These are phyloP conservation scores for Colletotrichum zoysiae DNA, from an alignment of 2,329 filamentous ascomycete genomes.

Conservation along the genomic window DNA sequence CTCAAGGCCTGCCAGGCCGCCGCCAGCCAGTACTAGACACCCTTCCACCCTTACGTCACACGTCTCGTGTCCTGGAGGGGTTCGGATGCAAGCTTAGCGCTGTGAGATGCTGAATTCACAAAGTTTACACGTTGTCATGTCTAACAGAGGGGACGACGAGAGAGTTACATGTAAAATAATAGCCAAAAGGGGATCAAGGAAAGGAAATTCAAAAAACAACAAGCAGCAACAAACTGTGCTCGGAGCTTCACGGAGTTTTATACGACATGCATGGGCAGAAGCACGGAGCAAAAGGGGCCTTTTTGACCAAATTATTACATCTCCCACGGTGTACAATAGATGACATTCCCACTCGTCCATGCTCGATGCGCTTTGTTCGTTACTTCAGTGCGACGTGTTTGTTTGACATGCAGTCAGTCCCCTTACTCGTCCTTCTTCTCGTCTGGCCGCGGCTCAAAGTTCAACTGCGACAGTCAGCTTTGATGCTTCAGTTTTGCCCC, in stretches of 20 bases:
- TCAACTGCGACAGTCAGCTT: constrained; percentile 63
- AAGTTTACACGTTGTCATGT: background rate
- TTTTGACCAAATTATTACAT: constrained; percentile 26
- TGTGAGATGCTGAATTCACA: background rate
- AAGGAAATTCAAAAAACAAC: constrained; percentile 17
- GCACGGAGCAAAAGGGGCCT: constrained; percentile 15
- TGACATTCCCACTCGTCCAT: constrained; percentile 38
- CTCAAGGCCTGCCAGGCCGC: constrained; percentile 89
- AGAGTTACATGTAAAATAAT: constrained; percentile 34
- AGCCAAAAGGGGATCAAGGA: constrained; percentile 7
- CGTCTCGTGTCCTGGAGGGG: background rate
- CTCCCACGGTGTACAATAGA: constrained; percentile 42
- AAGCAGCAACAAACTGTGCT: background rate
- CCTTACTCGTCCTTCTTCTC: constrained; percentile 56
- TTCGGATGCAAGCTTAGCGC: background rate
- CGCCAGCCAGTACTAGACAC: constrained; percentile 74
- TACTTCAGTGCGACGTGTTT: no score
- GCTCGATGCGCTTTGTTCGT: background rate
- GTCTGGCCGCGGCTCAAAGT: constrained; percentile 75
- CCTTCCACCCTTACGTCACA: background rate
- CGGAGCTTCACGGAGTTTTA: constrained; percentile 16
- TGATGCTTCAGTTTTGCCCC: background rate
- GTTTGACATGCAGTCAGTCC: background rate
- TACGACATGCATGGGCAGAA: constrained; percentile 23
- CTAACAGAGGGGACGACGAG: background rate